Conservation (phyloP, 768 basidiomycete genomes). For the Lyophyllum shimeji region DNA sequence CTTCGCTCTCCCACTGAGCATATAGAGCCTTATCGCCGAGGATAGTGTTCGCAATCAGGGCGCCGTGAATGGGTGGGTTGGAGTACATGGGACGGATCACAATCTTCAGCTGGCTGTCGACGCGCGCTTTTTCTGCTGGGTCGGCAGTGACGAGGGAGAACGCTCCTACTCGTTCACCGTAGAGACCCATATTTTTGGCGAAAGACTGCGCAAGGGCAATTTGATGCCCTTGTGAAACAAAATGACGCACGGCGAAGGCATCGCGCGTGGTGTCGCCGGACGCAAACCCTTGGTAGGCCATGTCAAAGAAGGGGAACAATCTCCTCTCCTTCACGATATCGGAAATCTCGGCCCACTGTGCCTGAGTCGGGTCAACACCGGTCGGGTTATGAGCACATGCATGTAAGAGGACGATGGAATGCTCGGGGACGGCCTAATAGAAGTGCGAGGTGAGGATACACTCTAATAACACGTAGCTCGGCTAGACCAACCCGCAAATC, state of each 20-base stretch:
- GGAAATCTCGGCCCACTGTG: constrained; percentile 91
- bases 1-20: constrained; percentile 85
- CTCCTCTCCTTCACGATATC: constrained; percentile 84
- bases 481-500: constrained; percentile 67
- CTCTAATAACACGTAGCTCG: background rate
- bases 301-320: constrained; percentile 98
- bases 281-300: constrained; percentile 99
- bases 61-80: constrained; percentile 92
- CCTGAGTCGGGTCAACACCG: constrained; percentile 90
- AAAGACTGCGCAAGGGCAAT: constrained; percentile 92
- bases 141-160: constrained; percentile 79
- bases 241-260: constrained; percentile 93
- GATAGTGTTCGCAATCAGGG: constrained; percentile 83
- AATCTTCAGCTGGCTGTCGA: constrained; percentile 95
- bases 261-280: constrained; percentile 89
- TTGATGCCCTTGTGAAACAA: constrained; percentile 88
- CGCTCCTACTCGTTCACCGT: constrained; percentile 97
- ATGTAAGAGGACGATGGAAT: constrained; percentile 86
- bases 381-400: constrained; percentile 99
- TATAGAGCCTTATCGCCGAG: constrained; percentile 75
- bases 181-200: constrained; percentile 99
- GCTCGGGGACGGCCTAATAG: constrained; percentile 65
- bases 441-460: constrained; percentile 6
- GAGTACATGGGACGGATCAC: constrained; percentile 96
- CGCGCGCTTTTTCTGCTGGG: constrained; percentile 77